These are phyloP conservation scores for Botrytis porri DNA, from an alignment of 2,329 filamentous ascomycete genomes.

Conservation along the genomic window DNA sequence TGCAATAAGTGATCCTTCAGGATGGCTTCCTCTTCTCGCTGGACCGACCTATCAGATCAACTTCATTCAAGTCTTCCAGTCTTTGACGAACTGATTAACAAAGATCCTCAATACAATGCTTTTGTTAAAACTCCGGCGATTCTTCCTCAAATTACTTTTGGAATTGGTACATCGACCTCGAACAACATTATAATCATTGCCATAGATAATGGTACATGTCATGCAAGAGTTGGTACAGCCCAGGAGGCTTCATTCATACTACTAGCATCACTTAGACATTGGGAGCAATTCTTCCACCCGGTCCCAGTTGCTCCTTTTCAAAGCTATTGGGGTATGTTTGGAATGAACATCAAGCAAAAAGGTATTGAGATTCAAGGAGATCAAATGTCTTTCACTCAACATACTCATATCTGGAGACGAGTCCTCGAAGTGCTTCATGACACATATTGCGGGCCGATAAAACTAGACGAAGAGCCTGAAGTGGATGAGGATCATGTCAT, in stretches of 20 bases:
- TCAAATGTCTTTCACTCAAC: slow-evolving; percentile 39
- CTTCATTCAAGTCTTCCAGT: neutral
- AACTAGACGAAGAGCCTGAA: slow-evolving; percentile 41
- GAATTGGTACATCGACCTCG: neutral
- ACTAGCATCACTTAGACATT: slow-evolving; percentile 20
- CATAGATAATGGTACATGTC: neutral
- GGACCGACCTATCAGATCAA: neutral
- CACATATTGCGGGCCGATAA: slow-evolving; percentile 45
- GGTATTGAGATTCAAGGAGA: slow-evolving; percentile 48
- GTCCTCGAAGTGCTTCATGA: slow-evolving; percentile 49
- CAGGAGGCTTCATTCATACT: neutral
- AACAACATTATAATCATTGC: neutral
- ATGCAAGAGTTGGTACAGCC: neutral
- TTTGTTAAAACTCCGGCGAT: neutral
- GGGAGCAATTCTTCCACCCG: slow-evolving; percentile 24
- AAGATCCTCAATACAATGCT: neutral
- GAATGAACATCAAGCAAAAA: slow-evolving; percentile 49
- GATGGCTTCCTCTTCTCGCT: neutral
- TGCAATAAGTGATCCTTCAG: too few relatives aligned
- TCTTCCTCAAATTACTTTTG: neutral
- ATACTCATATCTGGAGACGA: slow-evolving; percentile 47
- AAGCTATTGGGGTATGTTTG: slow-evolving; percentile 34
- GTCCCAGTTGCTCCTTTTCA: slow-evolving; percentile 23
- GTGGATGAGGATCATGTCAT: slow-evolving; percentile 45
- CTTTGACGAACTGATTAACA: neutral